A percentile compares a stretch with the other conserved stretches of the same genome.
Evolutionary conservation across 2,329 filamentous ascomycete genomes (phyloP).

Genomic region (Penicillium sp.): DNA sequence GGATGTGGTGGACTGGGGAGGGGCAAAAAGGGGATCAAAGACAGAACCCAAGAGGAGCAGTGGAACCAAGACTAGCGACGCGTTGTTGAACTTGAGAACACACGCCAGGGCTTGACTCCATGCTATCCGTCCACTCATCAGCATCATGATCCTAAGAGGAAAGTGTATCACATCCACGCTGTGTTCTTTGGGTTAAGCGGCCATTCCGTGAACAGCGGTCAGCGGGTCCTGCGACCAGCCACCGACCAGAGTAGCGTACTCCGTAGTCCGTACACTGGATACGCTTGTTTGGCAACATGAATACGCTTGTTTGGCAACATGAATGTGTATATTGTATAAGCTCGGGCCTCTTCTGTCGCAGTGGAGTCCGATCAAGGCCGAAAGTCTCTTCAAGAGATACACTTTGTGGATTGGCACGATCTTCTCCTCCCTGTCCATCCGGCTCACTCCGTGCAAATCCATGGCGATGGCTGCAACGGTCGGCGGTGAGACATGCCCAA

Average conservation of each 20-base stretch:
- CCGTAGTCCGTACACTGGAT: no score
- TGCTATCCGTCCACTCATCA: background rate
- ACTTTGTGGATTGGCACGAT: conserved; percentile 16
- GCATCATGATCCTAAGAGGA: background rate
- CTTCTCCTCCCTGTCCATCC: conserved; percentile 19
- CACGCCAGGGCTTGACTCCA: background rate
- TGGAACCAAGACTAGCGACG: conserved; percentile 9
- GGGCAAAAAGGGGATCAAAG: background rate
- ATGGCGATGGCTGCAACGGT: background rate
- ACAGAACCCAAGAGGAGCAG: background rate
- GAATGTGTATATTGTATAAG: conserved; percentile 6
- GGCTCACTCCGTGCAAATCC: conserved; percentile 18
- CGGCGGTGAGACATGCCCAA: background rate
- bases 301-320: background rate
- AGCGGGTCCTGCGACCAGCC: background rate
- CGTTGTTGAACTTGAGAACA: conserved; percentile 20
- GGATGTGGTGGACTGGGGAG: background rate
- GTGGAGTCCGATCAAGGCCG: conserved; percentile 6
- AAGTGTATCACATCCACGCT: no score
- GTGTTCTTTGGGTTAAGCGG: conserved; percentile 7
- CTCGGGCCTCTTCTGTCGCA: conserved; percentile 19
- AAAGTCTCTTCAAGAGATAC: conserved; percentile 9
- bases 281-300: background rate
- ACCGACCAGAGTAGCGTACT: no score
- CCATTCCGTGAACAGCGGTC: conserved; percentile 16